Evolutionary conservation across 2,329 filamentous ascomycete species (phyloP), one percentile per base, ranked within the genome.

Genomic region (Fusarium guadeloupense): DNA sequence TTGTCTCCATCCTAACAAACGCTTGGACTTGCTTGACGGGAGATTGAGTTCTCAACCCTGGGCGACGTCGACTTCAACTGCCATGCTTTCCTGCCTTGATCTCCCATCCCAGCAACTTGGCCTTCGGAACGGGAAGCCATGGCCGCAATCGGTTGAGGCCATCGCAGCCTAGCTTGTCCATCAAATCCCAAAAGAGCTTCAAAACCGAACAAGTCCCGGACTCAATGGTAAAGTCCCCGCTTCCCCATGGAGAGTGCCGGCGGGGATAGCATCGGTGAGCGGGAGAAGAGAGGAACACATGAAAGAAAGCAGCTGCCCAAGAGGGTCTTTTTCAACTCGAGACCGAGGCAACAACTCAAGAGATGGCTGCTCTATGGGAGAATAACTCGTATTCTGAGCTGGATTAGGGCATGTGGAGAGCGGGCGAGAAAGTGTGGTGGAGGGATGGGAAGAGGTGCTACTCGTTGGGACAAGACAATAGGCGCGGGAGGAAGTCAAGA

Each of bases 121-220:
- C 13, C 21, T n/a, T 62, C 67, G 25, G 64, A 69, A 66, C 28
- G 25, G 66, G 66, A 69, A 69, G 50, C 55, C 59, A 66, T 55
- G 39, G 47, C 66, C 66, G 66, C 17, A 37, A 31, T 38, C 25
- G 45, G 25, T 23, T 19, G 28, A 64, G 46, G 43, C 46, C 54
- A 50, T 42, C 33, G 20, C 52, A 34, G 37, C 25, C 20, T 30
- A 41, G 34, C 34, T 34, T 45, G 56, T 47, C 48, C 30, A 56
- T 59, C 42, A 43, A 62, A 46, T 17, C 66, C 53, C 16, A 66
- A 69, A 69, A 46, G 43, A 63, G 54, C 35, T 13, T 26, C 49
- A 44, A 10, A 14, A 34, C 65, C 65, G 65, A 64, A 45, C 20
- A 43, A 40, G 25, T 31, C 8, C 21, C 31, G 19, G 21, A 33